A percentile compares a stretch with the other conserved stretches of the same genome.
Conservation (phyloP, 371 early-diverging fungal genomes). For the Dinochytrium kinnereticum region DNA sequence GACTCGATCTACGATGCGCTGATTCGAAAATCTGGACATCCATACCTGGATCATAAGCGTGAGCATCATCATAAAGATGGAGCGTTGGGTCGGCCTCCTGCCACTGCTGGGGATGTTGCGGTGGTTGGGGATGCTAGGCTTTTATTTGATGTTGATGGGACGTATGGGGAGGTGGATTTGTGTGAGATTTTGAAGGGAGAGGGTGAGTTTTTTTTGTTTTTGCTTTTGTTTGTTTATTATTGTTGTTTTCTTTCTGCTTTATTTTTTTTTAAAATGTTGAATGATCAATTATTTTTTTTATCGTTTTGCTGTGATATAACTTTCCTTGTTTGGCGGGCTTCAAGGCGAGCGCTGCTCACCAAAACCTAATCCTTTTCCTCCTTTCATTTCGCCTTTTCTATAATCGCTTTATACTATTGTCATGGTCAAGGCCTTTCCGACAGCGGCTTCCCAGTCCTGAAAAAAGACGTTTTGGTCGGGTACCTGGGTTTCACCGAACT, state of each 20-base stretch:
- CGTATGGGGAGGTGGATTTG: constrained; percentile 36
- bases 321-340: too few species aligned
- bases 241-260: too few species aligned
- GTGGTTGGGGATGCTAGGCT: constrained; percentile 55
- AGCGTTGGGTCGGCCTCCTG: background rate
- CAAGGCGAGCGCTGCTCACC: too few species aligned
- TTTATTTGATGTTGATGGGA: constrained; percentile 43
- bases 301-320: too few species aligned
- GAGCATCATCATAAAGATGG: constrained; percentile 38
- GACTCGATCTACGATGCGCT: constrained; percentile 86
- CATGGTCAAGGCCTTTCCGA: constrained; percentile 32
- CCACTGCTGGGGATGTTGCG: constrained; percentile 52
- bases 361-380: too few species aligned
- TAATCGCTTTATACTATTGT: background rate
- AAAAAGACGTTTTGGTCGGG: constrained; percentile 76
- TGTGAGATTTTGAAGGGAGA: background rate
- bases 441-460: constrained; percentile 87
- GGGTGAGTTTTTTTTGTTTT: constrained; percentile 40
- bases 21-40: constrained; percentile 80
- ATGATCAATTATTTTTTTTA: too few species aligned
- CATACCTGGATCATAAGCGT: constrained; percentile 83
- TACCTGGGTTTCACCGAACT: constrained; percentile 86
- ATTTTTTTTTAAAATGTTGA: too few species aligned
- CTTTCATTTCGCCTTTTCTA: too few species aligned
- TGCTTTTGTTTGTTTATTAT: too few species aligned